These are phyloP conservation scores for Liriodendron chinense DNA, from an alignment of 164 flowering plant species.

Conservation along the genomic window DNA sequence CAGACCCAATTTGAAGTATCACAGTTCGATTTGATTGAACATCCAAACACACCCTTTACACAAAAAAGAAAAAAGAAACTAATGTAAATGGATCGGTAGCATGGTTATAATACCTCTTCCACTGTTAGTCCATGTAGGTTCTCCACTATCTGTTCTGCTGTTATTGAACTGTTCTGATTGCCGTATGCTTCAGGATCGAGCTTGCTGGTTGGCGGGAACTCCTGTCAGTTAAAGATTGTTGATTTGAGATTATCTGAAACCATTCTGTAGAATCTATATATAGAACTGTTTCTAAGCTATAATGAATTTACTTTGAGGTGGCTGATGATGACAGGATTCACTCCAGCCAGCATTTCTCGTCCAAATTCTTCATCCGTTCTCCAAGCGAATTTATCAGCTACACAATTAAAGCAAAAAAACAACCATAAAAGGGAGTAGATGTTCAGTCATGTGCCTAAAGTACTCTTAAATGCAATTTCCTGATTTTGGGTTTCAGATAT, in stretches of 20 bases:
- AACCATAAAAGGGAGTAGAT: background rate
- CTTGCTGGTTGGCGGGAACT: slow-evolving; percentile 77
- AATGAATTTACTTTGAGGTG: slow-evolving; percentile 52
- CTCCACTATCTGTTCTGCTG: slow-evolving; percentile 45
- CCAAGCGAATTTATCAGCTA: slow-evolving; percentile 81
- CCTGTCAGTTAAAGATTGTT: slow-evolving; percentile 34
- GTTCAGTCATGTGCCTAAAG: too few species aligned
- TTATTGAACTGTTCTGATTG: slow-evolving; percentile 57
- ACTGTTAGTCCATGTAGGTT: slow-evolving; percentile 60
- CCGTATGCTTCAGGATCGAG: slow-evolving; percentile 64
- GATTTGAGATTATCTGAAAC: background rate
- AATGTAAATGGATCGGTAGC: background rate
- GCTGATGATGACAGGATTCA: slow-evolving; percentile 74
- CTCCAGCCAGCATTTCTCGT: slow-evolving; percentile 92
- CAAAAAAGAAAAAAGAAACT: background rate
- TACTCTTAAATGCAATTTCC: too few species aligned
- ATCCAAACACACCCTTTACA: background rate
- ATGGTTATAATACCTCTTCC: slow-evolving; percentile 36
- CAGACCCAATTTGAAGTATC: too few species aligned
- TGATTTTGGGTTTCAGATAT: too few species aligned
- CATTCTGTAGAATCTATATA: background rate
- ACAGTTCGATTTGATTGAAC: background rate
- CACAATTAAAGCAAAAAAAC: background rate
- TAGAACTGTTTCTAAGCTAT: background rate
- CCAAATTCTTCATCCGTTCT: slow-evolving; percentile 92